Percentiles rank a stretch among this genome's conserved stretches.
phyloP scores from a whole-genome alignment of 306 rosid genomes.

The Lathyrus tuberosus region DNA sequence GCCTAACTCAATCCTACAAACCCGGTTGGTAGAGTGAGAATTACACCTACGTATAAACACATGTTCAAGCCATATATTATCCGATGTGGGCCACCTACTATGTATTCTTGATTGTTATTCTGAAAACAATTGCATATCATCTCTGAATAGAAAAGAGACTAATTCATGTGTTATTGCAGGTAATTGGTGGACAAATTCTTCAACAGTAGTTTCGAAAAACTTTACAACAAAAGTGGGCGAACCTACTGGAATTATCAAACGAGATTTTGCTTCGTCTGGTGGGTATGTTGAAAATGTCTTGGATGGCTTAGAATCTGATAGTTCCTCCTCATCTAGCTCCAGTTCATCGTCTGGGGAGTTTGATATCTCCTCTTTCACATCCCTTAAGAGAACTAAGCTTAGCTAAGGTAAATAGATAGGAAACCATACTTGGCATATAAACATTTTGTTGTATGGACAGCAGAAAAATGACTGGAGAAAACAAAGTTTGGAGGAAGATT shows the following conservation, averaged over 20 bases:
- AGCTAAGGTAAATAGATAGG: conserved; percentile 31
- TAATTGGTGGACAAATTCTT: conserved; percentile 5
- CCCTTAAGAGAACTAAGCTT: conserved; percentile 1
- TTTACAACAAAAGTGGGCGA: not conserved
- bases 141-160: conserved; percentile 21
- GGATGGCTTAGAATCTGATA: conserved; percentile 13
- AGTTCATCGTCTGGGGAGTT: conserved; percentile 34
- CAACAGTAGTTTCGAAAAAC: conserved; percentile 10
- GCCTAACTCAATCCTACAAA: too few species aligned
- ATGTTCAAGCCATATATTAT: too few species aligned
- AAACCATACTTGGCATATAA: conserved; percentile 11
- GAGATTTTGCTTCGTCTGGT: not conserved
- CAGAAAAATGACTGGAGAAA: not conserved
- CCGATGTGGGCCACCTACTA: too few species aligned
- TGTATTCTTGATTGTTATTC: too few species aligned
- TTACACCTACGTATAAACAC: too few species aligned
- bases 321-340: conserved; percentile 22
- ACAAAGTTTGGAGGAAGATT: not conserved
- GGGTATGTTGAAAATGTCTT: not conserved
- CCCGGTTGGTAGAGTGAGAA: too few species aligned
- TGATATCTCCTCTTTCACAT: conserved; percentile 4
- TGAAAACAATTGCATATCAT: too few species aligned
- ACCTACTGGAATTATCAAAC: conserved; percentile 14
- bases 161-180: conserved; percentile 9
- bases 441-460: conserved; percentile 25